Percentiles rank a stretch among this genome's conserved stretches.
Conservation (phyloP, 2,329 filamentous ascomycete genomes). For the Aspergillus candidus region DNA sequence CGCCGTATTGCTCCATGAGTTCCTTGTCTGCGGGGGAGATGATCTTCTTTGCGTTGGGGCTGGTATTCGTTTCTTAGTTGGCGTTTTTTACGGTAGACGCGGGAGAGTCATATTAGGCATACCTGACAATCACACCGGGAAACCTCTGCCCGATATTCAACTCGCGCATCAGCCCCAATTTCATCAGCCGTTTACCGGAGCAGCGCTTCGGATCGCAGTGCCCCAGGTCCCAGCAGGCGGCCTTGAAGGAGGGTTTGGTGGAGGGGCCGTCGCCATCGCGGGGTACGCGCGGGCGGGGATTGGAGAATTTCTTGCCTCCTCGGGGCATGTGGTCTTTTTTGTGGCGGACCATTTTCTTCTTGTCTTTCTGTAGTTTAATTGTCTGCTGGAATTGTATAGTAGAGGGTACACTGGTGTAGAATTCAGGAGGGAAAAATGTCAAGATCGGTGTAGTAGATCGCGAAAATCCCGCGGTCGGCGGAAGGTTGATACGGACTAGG, state of each 20-base stretch:
- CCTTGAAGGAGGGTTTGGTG: slow-evolving; percentile 62
- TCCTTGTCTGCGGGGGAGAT: slow-evolving; percentile 77
- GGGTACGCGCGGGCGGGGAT: slow-evolving; percentile 48
- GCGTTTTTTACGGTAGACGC: too few relatives aligned
- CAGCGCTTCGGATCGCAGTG: slow-evolving; percentile 97
- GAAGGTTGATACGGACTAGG: too few relatives aligned
- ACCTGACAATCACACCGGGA: slow-evolving; percentile 83
- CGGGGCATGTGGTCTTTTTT: slow-evolving; percentile 78
- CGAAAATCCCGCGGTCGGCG: too few relatives aligned
- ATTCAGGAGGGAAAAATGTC: too few relatives aligned
- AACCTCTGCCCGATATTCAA: slow-evolving; percentile 88
- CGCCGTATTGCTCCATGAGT: slow-evolving; percentile 79
- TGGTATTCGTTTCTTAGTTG: slow-evolving; percentile 12
- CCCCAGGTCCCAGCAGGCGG: slow-evolving; percentile 94
- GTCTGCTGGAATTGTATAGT: background rate
- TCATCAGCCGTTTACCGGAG: slow-evolving; percentile 91
- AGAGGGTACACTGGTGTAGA: background rate
- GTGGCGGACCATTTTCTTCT: slow-evolving; percentile 71
- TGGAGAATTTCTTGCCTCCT: slow-evolving; percentile 65
- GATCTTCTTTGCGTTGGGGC: slow-evolving; percentile 80
- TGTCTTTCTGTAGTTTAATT: background rate
- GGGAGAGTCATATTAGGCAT: slow-evolving; percentile 13
- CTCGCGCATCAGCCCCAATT: slow-evolving; percentile 86
- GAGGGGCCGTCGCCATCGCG: slow-evolving; percentile 39
- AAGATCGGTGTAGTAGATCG: background rate